Evolutionary conservation across 73 alveolate genomes (phyloP).

Genomic region (Durusdinium trenchii): DNA sequence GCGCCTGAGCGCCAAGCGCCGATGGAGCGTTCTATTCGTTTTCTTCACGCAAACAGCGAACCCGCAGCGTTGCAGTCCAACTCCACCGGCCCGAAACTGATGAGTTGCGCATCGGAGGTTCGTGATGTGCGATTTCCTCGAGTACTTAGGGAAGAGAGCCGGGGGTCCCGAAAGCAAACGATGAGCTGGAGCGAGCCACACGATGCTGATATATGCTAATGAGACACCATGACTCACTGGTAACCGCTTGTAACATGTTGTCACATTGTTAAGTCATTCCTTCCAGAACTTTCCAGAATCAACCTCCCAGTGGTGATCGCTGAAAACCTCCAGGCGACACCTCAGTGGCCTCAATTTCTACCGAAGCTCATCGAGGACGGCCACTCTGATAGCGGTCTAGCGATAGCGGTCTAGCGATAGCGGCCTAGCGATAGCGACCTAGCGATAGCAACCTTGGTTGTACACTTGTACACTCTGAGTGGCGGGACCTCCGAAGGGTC

Average conservation of each 20-base stretch:
- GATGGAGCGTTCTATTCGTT: too few relatives aligned
- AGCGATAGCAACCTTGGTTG: neutral
- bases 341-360: slow-evolving; percentile 80
- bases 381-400: neutral
- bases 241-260: neutral
- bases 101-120: neutral
- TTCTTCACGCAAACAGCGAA: too few relatives aligned
- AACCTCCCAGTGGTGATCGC: neutral
- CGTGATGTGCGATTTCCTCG: slow-evolving; percentile 71
- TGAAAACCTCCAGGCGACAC: slow-evolving; percentile 9
- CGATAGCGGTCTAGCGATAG: neutral
- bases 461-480: neutral
- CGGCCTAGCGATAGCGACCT: neutral
- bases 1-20: neutral
- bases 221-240: too few relatives aligned
- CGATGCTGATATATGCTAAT: too few relatives aligned
- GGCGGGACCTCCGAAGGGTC: too few relatives aligned
- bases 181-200: neutral
- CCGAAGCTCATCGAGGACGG: slow-evolving; percentile 75
- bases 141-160: slow-evolving; percentile 75
- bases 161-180: neutral
- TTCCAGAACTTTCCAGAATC: too few relatives aligned
- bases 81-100: too few relatives aligned
- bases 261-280: neutral
- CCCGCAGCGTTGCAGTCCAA: too few relatives aligned